These are phyloP conservation scores for Suhomyces prunicola DNA, from an alignment of 805 yeast species.

Conservation along the genomic window DNA sequence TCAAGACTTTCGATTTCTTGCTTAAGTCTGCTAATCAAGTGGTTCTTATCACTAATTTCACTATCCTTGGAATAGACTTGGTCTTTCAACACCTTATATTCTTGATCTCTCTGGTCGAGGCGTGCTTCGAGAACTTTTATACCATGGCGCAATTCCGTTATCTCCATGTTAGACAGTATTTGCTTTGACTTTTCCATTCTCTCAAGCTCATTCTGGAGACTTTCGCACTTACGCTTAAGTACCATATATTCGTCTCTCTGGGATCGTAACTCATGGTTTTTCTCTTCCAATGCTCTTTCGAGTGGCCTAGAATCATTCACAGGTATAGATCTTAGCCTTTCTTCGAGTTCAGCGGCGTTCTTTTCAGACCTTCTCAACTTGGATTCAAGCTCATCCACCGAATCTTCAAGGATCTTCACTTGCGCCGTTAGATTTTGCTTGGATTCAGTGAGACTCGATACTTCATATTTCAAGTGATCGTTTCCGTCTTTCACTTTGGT, in stretches of 20 bases:
- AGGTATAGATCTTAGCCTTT: neutral
- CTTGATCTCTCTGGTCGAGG: neutral
- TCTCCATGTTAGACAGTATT: neutral
- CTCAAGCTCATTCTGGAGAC: constrained; percentile 1
- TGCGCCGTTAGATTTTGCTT: neutral
- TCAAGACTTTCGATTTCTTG: constrained; percentile 9
- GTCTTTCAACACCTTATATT: neutral
- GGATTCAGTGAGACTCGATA: neutral
- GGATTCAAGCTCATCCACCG: neutral
- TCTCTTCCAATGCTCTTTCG: neutral
- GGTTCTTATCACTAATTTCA: constrained; percentile 3
- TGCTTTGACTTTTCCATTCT: neutral
- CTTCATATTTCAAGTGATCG: neutral
- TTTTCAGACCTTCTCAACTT: neutral
- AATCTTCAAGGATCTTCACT: neutral
- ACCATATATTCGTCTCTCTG: neutral
- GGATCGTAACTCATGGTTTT: neutral
- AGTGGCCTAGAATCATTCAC: neutral
- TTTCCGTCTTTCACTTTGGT: neutral
- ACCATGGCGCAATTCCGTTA: neutral
- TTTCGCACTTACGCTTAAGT: neutral
- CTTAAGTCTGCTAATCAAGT: constrained; percentile 4
- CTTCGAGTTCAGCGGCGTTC: neutral
- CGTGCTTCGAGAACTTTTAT: neutral
- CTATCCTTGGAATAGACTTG: neutral